Base-by-base conservation (phyloP, 257 asterid species). In the Solanum lignicaule region DNA sequence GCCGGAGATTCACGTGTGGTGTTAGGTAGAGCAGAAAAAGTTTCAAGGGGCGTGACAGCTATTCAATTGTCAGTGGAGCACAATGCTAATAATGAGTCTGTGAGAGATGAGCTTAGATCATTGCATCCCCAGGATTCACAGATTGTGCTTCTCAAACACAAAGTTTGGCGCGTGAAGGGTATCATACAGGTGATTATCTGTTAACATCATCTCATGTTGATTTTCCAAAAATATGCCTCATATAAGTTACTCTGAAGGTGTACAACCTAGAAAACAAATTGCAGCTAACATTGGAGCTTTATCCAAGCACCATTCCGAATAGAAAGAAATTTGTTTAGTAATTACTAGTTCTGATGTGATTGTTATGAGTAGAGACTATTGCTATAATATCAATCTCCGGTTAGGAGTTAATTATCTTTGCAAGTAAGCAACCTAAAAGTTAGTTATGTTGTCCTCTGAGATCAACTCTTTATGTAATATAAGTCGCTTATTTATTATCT, bases 111-210 rank as follows among this genome's bases (percentile, higher is more conserved):
- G 73, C 95, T 97, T 25, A 93, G 89, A 32, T 88, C 87, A 72
- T 87, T 93, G 93, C 98, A 97, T 91, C 98, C 99, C 4, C 91
- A 94, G 72, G 99, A 97, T 91, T 87, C 99, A 10, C 92, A 92
- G 27, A 97, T 97, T 13, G 99, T 97, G 87, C 96, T 93, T 88
- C 91, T 92, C 72, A 97, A 95, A 91, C 98, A 95, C 94, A 91
- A 93, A 75, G 99, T 96, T 83, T 97, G 99, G 99, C 98, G 99
- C 0, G 99, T 97, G 5, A 97, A 95, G 95, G 99, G 99, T 21
- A 89, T 97, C 89, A 97, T 97, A 88, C 99, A 97, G 98, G 99
- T 97, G 90, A 27, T 87, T 29, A 82, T 48, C 36, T 11, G 39
- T 48, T 52, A 29, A 27, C 7, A 2, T 48, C 38, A 27, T 79